These are phyloP conservation scores for Rhodamnia rubescens DNA, from an alignment of 345 rosid species.

Conservation along the genomic window DNA sequence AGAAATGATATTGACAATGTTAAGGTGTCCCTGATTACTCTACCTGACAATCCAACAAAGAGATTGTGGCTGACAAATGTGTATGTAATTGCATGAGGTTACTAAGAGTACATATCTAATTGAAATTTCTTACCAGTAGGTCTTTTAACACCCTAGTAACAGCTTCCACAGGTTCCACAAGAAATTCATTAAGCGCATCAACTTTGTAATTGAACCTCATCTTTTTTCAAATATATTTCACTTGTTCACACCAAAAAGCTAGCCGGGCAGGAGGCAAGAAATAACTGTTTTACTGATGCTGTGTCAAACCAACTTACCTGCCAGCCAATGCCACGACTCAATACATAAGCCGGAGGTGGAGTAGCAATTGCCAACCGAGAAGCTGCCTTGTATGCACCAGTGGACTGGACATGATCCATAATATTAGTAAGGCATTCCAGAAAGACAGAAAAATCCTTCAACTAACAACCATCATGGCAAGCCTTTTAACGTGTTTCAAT, in stretches of 20 bases:
- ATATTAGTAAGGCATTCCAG: background rate
- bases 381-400: conserved; percentile 95
- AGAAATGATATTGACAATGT: background rate
- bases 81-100: background rate
- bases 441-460: background rate
- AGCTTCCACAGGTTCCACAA: background rate
- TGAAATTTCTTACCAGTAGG: background rate
- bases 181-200: background rate
- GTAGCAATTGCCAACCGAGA: conserved; percentile 95
- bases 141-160: background rate
- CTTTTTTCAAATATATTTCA: background rate
- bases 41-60: background rate
- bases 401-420: conserved; percentile 42
- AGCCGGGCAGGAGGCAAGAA: background rate
- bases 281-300: background rate
- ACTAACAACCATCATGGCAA: background rate
- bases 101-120: background rate
- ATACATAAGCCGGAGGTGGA: conserved; percentile 94
- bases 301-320: conserved; percentile 40
- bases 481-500: background rate
- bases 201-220: background rate
- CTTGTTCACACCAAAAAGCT: background rate
- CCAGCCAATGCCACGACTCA: conserved; percentile 99
- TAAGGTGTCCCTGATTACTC: background rate
- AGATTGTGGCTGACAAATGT: background rate